Evolutionary conservation across 2,329 filamentous ascomycete species (phyloP), one percentile per base, ranked within the genome.

Genomic region (Claviceps sp.): DNA sequence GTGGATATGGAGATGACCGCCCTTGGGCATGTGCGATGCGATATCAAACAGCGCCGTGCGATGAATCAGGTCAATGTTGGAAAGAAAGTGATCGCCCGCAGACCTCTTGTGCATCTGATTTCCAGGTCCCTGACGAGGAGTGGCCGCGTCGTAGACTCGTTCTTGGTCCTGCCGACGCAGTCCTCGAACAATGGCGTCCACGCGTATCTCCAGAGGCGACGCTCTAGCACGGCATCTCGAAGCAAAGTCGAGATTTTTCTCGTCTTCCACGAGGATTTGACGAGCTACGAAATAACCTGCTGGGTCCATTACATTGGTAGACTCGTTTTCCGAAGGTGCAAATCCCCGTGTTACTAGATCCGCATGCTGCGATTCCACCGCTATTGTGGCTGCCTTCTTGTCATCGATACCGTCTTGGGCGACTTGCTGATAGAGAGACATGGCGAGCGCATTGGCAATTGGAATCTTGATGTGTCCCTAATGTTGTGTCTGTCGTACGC

Each of bases 1-100:
- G 64, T 89, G 85, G 24, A 88, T 77, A 63, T 89, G 85, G 24
- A 88, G 70, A 61, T 88, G 82, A 0, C 77, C 76, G 2, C 84
- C 85, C 64, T 89, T 89, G 43, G 85, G 85, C 71, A 86, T 76
- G 52, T 64, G 61, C 37, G 68, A 69, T 5, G 81, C 76, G 26
- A 84, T 73, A 30, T 70, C 58, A 58, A 81, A 79, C 14, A 88
- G 61, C 44, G 69, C 65, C 8, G 84, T 86, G 47, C 72, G 50
- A 40, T 74, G 65, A 57, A 84, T 78, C 42, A 78, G 63, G 50
- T 73, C 64, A 45, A 70, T 63, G 58, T 81, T 81, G 50, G 73
- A 71, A 24, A 82, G 65, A 60, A 80, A 84, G 61, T 82, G 79
- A 58, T 81, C 78, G 26, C 74, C 75, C 0, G 72, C 60, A 50